Evolutionary conservation across 169 alveolate genomes (phyloP).

Genomic region (Gregarina niphandrodes): DNA sequence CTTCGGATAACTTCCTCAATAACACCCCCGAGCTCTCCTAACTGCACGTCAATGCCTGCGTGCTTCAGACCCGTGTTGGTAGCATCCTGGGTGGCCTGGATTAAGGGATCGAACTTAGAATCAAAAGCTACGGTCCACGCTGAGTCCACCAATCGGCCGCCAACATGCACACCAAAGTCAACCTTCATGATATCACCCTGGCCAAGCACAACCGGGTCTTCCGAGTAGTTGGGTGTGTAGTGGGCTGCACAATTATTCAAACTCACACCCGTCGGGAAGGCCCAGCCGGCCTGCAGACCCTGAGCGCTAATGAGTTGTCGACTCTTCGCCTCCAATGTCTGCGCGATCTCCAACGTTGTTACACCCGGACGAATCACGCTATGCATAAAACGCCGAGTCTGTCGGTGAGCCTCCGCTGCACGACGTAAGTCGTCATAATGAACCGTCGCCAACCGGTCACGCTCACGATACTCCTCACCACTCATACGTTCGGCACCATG

Average conservation of each 20-base stretch:
- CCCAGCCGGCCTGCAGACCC: conserved; percentile 90
- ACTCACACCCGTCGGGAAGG: conserved; percentile 97
- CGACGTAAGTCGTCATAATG: conserved; percentile 72
- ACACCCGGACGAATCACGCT: conserved; percentile 49
- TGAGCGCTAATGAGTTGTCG: conserved; percentile 71
- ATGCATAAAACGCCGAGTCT: conserved; percentile 79
- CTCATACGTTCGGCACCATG: conserved; percentile 1
- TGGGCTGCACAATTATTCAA: conserved; percentile 96
- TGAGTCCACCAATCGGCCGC: conserved; percentile 93
- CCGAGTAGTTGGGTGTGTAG: conserved; percentile 81
- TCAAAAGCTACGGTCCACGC: conserved; percentile 94
- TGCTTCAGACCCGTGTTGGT: conserved; percentile 86
- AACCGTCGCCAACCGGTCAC: conserved; percentile 8
- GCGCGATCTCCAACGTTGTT: conserved; percentile 75
- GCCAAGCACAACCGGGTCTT: conserved; percentile 11
- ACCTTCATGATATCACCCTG: conserved; percentile 85
- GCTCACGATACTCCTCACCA: conserved; percentile 14
- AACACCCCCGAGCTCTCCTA: conserved; percentile 88
- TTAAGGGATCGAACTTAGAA: conserved; percentile 42
- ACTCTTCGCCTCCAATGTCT: conserved; percentile 77
- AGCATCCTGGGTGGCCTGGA: conserved; percentile 88
- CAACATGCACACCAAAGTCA: conserved; percentile 98
- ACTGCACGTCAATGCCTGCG: conserved; percentile 96
- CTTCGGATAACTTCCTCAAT: conserved; percentile 92
- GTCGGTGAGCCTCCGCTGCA: conserved; percentile 97